These are phyloP conservation scores for Neobulgaria alba DNA, from an alignment of 2,329 filamentous ascomycete genomes.

Conservation along the genomic window DNA sequence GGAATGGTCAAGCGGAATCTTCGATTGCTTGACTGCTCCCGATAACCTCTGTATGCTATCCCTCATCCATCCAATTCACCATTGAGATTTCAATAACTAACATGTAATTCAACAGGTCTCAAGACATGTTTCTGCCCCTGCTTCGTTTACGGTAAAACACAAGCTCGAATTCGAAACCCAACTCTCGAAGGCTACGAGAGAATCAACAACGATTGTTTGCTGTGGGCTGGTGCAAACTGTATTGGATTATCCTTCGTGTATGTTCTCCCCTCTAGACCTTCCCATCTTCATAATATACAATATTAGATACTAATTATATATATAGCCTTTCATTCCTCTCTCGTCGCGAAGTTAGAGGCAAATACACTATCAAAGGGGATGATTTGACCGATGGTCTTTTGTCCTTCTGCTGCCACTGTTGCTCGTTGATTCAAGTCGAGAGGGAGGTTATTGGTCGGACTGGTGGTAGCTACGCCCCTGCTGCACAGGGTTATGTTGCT, in stretches of 20 bases:
- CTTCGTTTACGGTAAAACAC: conserved; percentile 24
- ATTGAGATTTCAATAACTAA: not conserved
- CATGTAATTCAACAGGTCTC: conserved; percentile 12
- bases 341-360: conserved; percentile 16
- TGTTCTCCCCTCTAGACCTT: not conserved
- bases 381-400: conserved; percentile 30
- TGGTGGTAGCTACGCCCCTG: not conserved
- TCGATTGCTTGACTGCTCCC: conserved; percentile 17
- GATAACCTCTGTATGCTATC: conserved; percentile 17
- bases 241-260: conserved; percentile 15
- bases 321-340: conserved; percentile 16
- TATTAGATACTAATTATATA: not conserved
- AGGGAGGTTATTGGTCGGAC: conserved; percentile 19
- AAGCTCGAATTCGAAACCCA: conserved; percentile 19
- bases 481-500: conserved; percentile 9
- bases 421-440: conserved; percentile 22
- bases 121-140: conserved; percentile 23
- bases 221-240: conserved; percentile 11
- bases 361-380: conserved; percentile 27
- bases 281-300: not conserved
- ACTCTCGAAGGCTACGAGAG: conserved; percentile 17
- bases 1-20: conserved; percentile 16
- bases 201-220: conserved; percentile 19
- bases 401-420: conserved; percentile 29
- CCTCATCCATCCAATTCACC: not conserved